Evolutionary conservation across 2,329 filamentous ascomycete genomes (phyloP), one percentile per base, ranked within the genome.

Genomic region (Graphilbum ipis-grandicollis): DNA sequence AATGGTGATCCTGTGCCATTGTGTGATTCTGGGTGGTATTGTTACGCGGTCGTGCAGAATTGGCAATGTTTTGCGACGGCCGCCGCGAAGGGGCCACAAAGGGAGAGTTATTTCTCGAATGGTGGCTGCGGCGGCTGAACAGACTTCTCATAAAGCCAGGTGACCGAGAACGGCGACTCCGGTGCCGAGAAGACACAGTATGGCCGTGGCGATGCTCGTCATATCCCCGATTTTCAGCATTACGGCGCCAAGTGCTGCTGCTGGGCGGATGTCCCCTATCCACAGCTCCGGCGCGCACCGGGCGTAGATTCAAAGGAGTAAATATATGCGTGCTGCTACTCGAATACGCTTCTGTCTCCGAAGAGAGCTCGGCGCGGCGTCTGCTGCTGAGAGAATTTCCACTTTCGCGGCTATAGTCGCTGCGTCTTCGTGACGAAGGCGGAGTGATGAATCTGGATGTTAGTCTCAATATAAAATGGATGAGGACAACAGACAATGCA

Each of bases 71-170:
- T 4, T 41, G 23, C 38, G 10, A 29, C 14, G 1, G 36, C 19
- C n/a, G 29, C 15, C 8, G 17, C 26, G n/a, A n/a, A n/a, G n/a
- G n/a, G n/a, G n/a, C n/a, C n/a, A n/a, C 31, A 3, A 25, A n/a
- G 4, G 22, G 30, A 9, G 39, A 35, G n/a, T 18, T 22, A 5
- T 26, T 30, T 2, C 22, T 30, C n/a, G 33, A 32, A 12, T 38
- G 32, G 2, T 41, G 39, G 13, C 19, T 30, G 21, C 42, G 39
- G 4, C 38, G 37, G 4, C 40, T 29, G 22, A 45, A 40, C 2
- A 45, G 9, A 31, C 30, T 40, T 18, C 37, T 12, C 5, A 44
- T 22, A 9, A 35, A 33, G 25, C 19, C 29, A 2, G 41, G 41
- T 0, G 41, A 29, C 10, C 39, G 36, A 10, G 35, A 35, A 8